These are phyloP conservation scores for Clonostachys rhizophaga DNA, from an alignment of 2,329 filamentous ascomycete genomes.

Conservation along the genomic window DNA sequence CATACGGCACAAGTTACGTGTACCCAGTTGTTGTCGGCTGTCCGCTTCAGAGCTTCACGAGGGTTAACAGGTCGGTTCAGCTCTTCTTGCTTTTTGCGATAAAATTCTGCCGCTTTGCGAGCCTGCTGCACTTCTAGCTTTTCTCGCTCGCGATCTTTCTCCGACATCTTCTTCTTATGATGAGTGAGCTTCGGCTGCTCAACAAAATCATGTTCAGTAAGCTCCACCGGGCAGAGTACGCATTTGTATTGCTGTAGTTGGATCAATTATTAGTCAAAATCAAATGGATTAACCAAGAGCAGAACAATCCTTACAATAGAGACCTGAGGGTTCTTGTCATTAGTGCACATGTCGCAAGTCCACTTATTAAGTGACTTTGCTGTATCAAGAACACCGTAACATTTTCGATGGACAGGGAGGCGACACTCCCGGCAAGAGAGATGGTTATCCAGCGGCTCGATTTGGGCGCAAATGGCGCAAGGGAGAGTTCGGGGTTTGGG, in stretches of 20 bases:
- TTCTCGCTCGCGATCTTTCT: slow-evolving; percentile 88
- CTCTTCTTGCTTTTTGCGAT: slow-evolving; percentile 77
- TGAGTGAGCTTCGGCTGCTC: slow-evolving; percentile 54
- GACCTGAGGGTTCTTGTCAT: slow-evolving; percentile 86
- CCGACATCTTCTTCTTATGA: slow-evolving; percentile 80
- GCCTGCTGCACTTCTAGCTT: slow-evolving; percentile 80
- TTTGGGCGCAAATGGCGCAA: slow-evolving; percentile 77
- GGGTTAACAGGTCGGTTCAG: slow-evolving; percentile 79
- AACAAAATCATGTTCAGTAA: slow-evolving; percentile 77
- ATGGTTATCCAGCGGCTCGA: slow-evolving; percentile 68
- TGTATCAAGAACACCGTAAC: slow-evolving; percentile 77
- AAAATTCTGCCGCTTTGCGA: slow-evolving; percentile 73
- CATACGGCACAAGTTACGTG: slow-evolving; percentile 91
- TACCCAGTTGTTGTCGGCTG: slow-evolving; percentile 96
- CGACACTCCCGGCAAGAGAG: slow-evolving; percentile 83
- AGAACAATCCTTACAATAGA: slow-evolving; percentile 65
- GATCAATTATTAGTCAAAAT: background rate
- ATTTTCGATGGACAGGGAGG: slow-evolving; percentile 84
- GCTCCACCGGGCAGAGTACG: slow-evolving; percentile 80
- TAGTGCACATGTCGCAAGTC: slow-evolving; percentile 93
- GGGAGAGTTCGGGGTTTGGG: slow-evolving; percentile 76
- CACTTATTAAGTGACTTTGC: slow-evolving; percentile 61
- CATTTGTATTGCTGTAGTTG: slow-evolving; percentile 74
- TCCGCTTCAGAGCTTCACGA: slow-evolving; percentile 87
- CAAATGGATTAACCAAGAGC: background rate